Evolutionary conservation across 2,329 filamentous ascomycete species (phyloP).

Genomic region (Penicillium brasilianum): DNA sequence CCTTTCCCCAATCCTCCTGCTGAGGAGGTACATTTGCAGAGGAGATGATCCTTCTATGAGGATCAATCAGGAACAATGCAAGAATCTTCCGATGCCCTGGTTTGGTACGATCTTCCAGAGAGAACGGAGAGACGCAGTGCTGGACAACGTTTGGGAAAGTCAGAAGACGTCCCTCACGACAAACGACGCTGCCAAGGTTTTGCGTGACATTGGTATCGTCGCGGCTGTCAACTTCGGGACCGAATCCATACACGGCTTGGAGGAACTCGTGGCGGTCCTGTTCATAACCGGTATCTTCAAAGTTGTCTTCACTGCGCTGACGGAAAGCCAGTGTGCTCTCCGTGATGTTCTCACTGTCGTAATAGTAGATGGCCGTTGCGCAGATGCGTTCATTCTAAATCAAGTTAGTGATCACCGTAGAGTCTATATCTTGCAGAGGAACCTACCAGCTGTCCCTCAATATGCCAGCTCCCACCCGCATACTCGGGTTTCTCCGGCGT

Average conservation of each 20-base stretch:
- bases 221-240: conserved; percentile 28
- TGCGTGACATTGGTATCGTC: conserved; percentile 17
- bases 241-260: conserved; percentile 19
- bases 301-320: conserved; percentile 41
- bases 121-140: conserved; percentile 30
- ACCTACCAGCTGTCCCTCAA: conserved; percentile 28
- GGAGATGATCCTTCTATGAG: conserved; percentile 30
- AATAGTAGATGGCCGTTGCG: conserved; percentile 69
- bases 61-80: conserved; percentile 35
- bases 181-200: conserved; percentile 23
- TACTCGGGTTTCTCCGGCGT: conserved; percentile 23
- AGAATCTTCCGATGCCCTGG: conserved; percentile 36
- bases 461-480: conserved; percentile 24
- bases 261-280: conserved; percentile 20
- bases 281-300: conserved; percentile 29
- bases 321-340: conserved; percentile 58
- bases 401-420: conserved; percentile 52
- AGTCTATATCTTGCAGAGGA: neutral
- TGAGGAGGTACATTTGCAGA: conserved; percentile 35
- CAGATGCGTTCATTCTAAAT: conserved; percentile 66
- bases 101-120: conserved; percentile 26
- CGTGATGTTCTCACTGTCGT: conserved; percentile 66
- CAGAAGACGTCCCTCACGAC: conserved; percentile 26
- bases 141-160: conserved; percentile 32
- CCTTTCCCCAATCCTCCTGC: conserved; percentile 48